Base-by-base conservation (phyloP, 768 basidiomycete genomes). In the Pleurotus eryngii region DNA sequence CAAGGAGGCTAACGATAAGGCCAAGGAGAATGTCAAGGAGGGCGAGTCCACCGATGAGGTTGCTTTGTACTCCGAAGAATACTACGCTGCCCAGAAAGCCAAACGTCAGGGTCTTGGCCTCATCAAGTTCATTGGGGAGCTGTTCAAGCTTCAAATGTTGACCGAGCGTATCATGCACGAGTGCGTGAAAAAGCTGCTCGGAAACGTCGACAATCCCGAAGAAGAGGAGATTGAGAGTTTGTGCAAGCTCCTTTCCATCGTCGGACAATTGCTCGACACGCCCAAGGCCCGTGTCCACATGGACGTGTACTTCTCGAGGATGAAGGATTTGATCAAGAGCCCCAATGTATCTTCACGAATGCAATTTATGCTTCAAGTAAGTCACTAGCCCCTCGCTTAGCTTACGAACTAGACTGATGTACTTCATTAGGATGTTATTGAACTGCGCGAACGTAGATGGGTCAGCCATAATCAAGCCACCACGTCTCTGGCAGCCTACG, bases 121-220 rank as follows among this genome's bases (percentile, higher is more conserved):
- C 63, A 94, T 98, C 77, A 92, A 91, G 72, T 95, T 99, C 76
- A 98, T 98, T 61, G 95, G 96, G 61, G 96, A 99, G 75, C 78
- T 98, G 55, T 99, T 94, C 87, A 98, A 98, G 76, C 79, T 99
- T n/a, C 90, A 92, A 74, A 97, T 98, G 94, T 78, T 98, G 55
- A 95, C 94, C 47, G 93, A 95, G 76, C 88, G 93, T 63, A 96
- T 98, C 76, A 99, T 98, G 92, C 91, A 95, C 77, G 91, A 94
- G 73, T 99, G 96, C 79, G 87, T 98, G 69, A 93, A 94, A 82
- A 95, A 96, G 75, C 82, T 98, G 11, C 79, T 98, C 11, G 84
- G 88, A 55, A 98, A 99, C 68, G 89, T 96, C 57, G 87, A 93
- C 63, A 91, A 92, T 65, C 97, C 95, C 0, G 95, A 98, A 67